These are phyloP conservation scores for Lasiodiplodia sp. DNA, from an alignment of 2,329 filamentous ascomycete species.

Conservation along the genomic window DNA sequence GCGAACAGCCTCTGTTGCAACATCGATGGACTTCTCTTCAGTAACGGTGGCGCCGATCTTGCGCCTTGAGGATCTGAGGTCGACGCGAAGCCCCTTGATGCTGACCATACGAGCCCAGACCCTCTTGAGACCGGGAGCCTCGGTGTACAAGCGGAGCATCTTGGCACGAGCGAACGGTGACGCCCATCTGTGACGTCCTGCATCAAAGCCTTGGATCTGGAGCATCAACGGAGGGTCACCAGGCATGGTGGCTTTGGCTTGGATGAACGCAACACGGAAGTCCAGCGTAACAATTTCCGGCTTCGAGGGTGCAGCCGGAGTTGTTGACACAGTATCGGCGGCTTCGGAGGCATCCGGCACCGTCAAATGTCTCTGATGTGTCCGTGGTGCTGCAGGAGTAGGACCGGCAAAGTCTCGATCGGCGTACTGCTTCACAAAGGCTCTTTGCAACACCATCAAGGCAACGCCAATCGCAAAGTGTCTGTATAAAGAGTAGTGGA, in stretches of 20 bases:
- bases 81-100: conserved; percentile 80
- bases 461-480: conserved; percentile 91
- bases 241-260: conserved; percentile 89
- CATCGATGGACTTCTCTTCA: conserved; percentile 83
- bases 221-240: conserved; percentile 90
- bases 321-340: conserved; percentile 38
- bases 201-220: conserved; percentile 82
- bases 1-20: conserved; percentile 84
- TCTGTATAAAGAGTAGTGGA: conserved; percentile 92
- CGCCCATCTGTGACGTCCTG: conserved; percentile 86
- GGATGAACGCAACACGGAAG: conserved; percentile 79
- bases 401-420: conserved; percentile 13
- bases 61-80: conserved; percentile 77
- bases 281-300: conserved; percentile 81
- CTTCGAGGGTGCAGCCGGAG: conserved; percentile 35
- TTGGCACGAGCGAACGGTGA: conserved; percentile 80
- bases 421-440: conserved; percentile 43
- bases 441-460: conserved; percentile 68
- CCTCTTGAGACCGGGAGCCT: conserved; percentile 80
- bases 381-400: conserved; percentile 33
- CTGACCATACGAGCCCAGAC: conserved; percentile 89
- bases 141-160: conserved; percentile 83
- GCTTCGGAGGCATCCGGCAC: conserved; percentile 42
- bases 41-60: conserved; percentile 65
- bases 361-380: conserved; percentile 37